Conservation (phyloP, 2,329 filamentous ascomycete genomes). For the Trichophyton simii region DNA sequence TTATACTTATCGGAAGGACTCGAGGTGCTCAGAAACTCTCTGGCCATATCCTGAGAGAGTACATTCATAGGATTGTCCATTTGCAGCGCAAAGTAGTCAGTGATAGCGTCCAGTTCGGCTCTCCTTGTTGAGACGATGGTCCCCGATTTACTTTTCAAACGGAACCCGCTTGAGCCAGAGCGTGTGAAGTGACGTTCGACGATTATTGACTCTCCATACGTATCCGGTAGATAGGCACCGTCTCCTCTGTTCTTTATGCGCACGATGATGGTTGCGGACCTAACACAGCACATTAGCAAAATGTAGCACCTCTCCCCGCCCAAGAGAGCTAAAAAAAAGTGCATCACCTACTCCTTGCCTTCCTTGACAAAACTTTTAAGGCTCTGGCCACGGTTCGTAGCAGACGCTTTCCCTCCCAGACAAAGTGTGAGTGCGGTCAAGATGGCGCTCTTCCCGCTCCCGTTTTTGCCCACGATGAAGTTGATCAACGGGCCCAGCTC, state of each 20-base stretch:
- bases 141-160: conserved; percentile 61
- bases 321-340: not conserved
- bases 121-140: conserved; percentile 70
- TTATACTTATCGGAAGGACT: conserved; percentile 80
- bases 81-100: conserved; percentile 84
- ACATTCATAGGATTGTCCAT: conserved; percentile 96
- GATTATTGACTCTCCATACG: conserved; percentile 73
- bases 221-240: conserved; percentile 67
- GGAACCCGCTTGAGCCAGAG: conserved; percentile 66
- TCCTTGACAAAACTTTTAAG: conserved; percentile 86
- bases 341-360: conserved; percentile 53
- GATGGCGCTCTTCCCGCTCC: conserved; percentile 93
- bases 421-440: conserved; percentile 87
- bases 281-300: conserved; percentile 14
- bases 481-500: conserved; percentile 90
- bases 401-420: conserved; percentile 83
- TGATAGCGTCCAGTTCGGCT: conserved; percentile 77
- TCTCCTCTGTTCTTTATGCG: conserved; percentile 82
- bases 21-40: conserved; percentile 81
- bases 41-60: conserved; percentile 85
- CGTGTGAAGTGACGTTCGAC: conserved; percentile 83
- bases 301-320: not conserved
- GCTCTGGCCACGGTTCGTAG: conserved; percentile 82
- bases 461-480: conserved; percentile 95
- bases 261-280: conserved; percentile 55